A percentile compares a stretch with the other conserved stretches of the same genome.
Evolutionary conservation across 495 filamentous ascomycete species (phyloP).

Genomic region (Penicillium nucicola): DNA sequence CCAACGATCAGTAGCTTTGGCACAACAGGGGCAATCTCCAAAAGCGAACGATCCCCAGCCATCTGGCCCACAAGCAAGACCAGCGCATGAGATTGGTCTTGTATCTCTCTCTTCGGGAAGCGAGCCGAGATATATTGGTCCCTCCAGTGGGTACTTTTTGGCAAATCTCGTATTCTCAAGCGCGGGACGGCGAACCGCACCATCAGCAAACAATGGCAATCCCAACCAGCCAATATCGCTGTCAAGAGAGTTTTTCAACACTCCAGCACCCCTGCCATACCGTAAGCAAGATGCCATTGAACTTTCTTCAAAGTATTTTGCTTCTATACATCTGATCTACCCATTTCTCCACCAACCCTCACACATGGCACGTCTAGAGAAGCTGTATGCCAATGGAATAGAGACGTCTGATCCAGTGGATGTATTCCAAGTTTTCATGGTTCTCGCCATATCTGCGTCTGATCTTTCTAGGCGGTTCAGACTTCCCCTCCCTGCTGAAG

Average conservation of each 20-base stretch:
- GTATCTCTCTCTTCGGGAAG: slow-evolving; percentile 35
- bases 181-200: slow-evolving; percentile 26
- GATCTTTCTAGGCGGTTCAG: slow-evolving; percentile 39
- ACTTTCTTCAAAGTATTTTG: slow-evolving; percentile 39
- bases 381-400: slow-evolving; percentile 23
- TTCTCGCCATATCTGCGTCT: slow-evolving; percentile 42
- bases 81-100: slow-evolving; percentile 38
- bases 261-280: slow-evolving; percentile 30
- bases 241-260: slow-evolving; percentile 33
- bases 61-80: slow-evolving; percentile 17
- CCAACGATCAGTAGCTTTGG: neutral
- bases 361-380: slow-evolving; percentile 31
- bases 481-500: slow-evolving; percentile 38
- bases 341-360: slow-evolving; percentile 43
- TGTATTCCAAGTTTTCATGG: slow-evolving; percentile 44
- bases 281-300: slow-evolving; percentile 34
- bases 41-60: neutral
- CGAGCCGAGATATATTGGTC: slow-evolving; percentile 37
- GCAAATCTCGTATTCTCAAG: slow-evolving; percentile 40
- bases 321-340: slow-evolving; percentile 38
- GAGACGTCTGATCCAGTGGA: slow-evolving; percentile 12
- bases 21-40: slow-evolving; percentile 3
- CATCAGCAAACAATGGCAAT: neutral
- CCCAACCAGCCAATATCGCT: slow-evolving; percentile 13
- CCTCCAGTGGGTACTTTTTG: slow-evolving; percentile 42